Conservation (phyloP, 2,329 filamentous ascomycete species). For the Myrmaecium sp. region DNA sequence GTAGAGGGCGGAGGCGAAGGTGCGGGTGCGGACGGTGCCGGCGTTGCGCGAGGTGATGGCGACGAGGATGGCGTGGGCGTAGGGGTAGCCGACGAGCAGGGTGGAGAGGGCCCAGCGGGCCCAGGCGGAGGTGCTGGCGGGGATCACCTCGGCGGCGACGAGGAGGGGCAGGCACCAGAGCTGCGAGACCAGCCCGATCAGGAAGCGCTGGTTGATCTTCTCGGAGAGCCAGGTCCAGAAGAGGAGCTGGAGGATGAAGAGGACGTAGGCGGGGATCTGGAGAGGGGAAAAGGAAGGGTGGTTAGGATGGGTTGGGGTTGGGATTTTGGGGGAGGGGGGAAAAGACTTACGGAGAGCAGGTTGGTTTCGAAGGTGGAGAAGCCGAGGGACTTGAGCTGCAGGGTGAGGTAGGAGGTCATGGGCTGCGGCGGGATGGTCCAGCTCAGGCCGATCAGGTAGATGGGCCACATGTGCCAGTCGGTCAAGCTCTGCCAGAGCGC, state of each 20-base stretch:
- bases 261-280: conserved; percentile 25
- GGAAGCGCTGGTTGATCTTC: conserved; percentile 34
- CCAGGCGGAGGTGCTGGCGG: conserved; percentile 19
- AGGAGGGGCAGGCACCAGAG: conserved; percentile 25
- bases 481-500: conserved; percentile 33
- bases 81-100: conserved; percentile 23
- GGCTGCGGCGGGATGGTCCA: conserved; percentile 19
- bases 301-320: no score
- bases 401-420: conserved; percentile 21
- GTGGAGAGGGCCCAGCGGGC: conserved; percentile 21
- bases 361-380: conserved; percentile 27
- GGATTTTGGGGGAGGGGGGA: no score
- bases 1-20: conserved; percentile 47
- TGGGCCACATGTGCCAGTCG: conserved; percentile 39
- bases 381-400: conserved; percentile 21
- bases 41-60: conserved; percentile 46
- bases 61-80: conserved; percentile 40
- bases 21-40: conserved; percentile 42
- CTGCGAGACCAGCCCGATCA: conserved; percentile 27
- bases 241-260: conserved; percentile 35
- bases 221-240: conserved; percentile 30
- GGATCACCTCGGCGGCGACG: conserved; percentile 18
- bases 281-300: no score
- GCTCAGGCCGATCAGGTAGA: conserved; percentile 32
- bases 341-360: conserved; percentile 24